Percentiles rank a stretch among this genome's conserved stretches.
Evolutionary conservation across 176 grass and related monocot genomes (phyloP).

Genomic region (Lolium rigidum): DNA sequence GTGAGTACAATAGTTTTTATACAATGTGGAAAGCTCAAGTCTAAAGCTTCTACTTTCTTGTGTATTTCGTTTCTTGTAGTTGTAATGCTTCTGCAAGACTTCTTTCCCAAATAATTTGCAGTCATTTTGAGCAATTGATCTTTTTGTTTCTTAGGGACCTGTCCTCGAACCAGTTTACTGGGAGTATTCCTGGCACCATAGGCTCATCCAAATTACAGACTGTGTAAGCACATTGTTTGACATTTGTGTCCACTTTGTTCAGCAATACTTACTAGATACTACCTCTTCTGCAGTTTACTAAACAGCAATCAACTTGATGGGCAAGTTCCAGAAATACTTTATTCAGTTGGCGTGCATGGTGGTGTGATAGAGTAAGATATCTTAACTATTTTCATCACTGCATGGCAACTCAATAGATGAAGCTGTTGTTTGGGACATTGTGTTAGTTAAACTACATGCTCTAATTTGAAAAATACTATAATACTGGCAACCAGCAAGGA

Average conservation of each 20-base stretch:
- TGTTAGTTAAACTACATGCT: background rate
- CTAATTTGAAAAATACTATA: background rate
- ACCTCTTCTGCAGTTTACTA: constrained; percentile 64
- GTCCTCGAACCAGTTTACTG: constrained; percentile 87
- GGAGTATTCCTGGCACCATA: constrained; percentile 84
- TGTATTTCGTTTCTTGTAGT: background rate
- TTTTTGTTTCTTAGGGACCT: constrained; percentile 72
- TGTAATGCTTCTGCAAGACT: background rate
- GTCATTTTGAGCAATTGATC: constrained; percentile 32
- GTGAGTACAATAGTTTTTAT: constrained; percentile 54
- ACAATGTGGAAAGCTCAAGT: background rate
- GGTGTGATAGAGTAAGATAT: constrained; percentile 96
- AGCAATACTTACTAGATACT: constrained; percentile 22
- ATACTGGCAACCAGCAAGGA: background rate
- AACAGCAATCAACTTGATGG: constrained; percentile 92
- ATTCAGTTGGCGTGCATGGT: constrained; percentile 96
- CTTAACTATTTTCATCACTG: constrained; percentile 9
- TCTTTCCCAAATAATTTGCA: background rate
- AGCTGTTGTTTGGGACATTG: background rate
- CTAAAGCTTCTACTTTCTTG: background rate
- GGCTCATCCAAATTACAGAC: constrained; percentile 83
- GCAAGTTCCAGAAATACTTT: constrained; percentile 95
- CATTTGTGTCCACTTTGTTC: constrained; percentile 34
- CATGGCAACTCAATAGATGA: too few species aligned
- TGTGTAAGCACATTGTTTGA: constrained; percentile 59